A percentile compares a stretch with the other conserved stretches of the same genome.
Evolutionary conservation across 306 rosid genomes (phyloP).

Genomic region (Cucurbita pepo): DNA sequence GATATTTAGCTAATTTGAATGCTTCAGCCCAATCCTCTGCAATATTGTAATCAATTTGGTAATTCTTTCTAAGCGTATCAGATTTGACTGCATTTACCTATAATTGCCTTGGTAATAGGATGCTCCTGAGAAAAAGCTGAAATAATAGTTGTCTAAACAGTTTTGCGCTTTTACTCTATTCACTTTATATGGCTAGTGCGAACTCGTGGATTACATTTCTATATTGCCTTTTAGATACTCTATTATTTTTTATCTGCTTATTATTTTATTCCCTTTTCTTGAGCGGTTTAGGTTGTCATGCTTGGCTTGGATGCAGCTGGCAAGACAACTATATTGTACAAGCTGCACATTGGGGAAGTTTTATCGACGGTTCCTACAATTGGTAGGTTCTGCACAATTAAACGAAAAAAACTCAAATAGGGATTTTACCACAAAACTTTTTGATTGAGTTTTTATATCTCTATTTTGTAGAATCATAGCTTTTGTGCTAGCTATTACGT

Average conservation of each 20-base stretch:
- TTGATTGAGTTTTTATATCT: neutral
- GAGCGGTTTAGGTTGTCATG: conserved; percentile 68
- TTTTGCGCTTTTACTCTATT: neutral
- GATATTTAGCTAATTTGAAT: neutral
- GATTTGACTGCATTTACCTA: neutral
- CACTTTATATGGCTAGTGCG: neutral
- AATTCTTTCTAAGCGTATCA: neutral
- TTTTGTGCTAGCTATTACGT: neutral
- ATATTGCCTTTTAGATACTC: neutral
- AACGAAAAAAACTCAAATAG: neutral
- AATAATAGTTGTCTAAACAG: neutral
- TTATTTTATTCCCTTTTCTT: neutral
- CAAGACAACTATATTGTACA: conserved; percentile 79
- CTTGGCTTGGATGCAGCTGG: conserved; percentile 96
- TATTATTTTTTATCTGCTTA: neutral
- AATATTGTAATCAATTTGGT: neutral
- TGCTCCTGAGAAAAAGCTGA: neutral
- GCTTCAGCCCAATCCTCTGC: neutral
- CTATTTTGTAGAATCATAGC: neutral
- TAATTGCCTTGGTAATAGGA: neutral
- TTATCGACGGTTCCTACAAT: conserved; percentile 84
- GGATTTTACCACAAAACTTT: neutral
- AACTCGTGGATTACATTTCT: neutral
- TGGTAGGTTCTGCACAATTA: conserved; percentile 29
- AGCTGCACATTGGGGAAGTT: conserved; percentile 87